Evolutionary conservation across 108 stramenopile species (phyloP), one percentile per base, ranked within the genome.

Genomic region (Poteriospumella lacustris): DNA sequence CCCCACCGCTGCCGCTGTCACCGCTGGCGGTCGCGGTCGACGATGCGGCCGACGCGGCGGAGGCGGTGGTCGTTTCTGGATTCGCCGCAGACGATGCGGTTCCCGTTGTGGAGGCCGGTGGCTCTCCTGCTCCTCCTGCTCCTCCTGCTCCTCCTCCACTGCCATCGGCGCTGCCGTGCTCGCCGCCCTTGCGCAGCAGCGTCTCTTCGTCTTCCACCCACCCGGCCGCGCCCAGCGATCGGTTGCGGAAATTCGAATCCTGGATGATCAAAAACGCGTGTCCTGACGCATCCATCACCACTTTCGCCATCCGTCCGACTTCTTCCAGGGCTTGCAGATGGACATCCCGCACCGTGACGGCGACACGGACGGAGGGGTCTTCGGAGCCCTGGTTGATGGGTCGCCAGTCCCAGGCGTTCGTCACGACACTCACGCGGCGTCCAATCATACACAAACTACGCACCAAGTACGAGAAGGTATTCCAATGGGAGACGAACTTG

Each of bases 261-360:
- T 34, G 75, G 2, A 43, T 24, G 29, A 84, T 75, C 26, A 84
- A 43, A 80, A 78, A 44, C 1, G 77, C 83, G 59, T 82, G 83
- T 31, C 83, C 83, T 33, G 83, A 58, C 31, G 83, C 83, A 52
- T 86, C 78, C 85, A 88, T 88, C 59, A 89, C 76, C 29, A 80
- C 80, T 44, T 86, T 83, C 12, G 85, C 85, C 59, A 95, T 89
- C 58, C 79, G 69, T 41, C 83, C 75, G 56, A 92, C 85, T 29
- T 88, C 84, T 79, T 89, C 89, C 58, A 95, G 87, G 2, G 90
- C 86, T 67, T 79, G 81, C 33, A 86, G 78, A 79, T 91, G 85
- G 52, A 95, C 70, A 73, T 73, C 70, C 24, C 70, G 38, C 5
- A 56, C 33, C 5, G 44, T 73, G 19, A 73, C 33, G 9, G 3